Evolutionary conservation across 306 rosid species (phyloP).

Genomic region (Chamaecrista fasciculata): DNA sequence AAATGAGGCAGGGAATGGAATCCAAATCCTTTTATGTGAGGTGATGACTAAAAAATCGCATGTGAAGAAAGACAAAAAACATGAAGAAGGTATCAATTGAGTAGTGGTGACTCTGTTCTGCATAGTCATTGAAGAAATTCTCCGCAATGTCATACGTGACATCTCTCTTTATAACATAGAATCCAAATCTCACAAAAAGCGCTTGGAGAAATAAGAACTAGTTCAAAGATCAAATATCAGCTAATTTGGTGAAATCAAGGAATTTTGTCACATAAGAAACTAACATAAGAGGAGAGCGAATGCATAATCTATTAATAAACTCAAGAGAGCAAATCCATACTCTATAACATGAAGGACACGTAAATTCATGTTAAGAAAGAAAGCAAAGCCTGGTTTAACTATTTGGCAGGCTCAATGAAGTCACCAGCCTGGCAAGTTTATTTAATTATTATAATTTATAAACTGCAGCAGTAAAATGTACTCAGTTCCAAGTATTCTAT

Average conservation of each 20-base stretch:
- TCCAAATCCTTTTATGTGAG: no score
- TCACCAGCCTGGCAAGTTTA: neutral
- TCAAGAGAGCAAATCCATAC: neutral
- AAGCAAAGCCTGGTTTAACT: constrained; percentile 6
- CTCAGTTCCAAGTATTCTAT: neutral
- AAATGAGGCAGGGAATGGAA: constrained; percentile 1
- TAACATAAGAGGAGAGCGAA: neutral
- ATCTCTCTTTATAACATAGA: no score
- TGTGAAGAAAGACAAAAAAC: no score
- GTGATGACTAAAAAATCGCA: no score
- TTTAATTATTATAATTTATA: neutral
- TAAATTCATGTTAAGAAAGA: neutral
- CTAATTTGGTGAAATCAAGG: constrained; percentile 3
- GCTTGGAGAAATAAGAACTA: neutral
- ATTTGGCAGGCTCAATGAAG: constrained; percentile 8
- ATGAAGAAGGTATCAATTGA: no score
- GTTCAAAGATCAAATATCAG: neutral
- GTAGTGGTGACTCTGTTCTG: no score
- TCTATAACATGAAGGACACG: neutral
- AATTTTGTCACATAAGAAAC: neutral
- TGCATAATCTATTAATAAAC: neutral
- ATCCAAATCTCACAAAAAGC: neutral
- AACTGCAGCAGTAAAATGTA: neutral
- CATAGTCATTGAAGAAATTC: no score
- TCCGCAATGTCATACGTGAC: no score